phyloP scores from a whole-genome alignment of 148 eudicot species.

The Heliosperma pusillum region DNA sequence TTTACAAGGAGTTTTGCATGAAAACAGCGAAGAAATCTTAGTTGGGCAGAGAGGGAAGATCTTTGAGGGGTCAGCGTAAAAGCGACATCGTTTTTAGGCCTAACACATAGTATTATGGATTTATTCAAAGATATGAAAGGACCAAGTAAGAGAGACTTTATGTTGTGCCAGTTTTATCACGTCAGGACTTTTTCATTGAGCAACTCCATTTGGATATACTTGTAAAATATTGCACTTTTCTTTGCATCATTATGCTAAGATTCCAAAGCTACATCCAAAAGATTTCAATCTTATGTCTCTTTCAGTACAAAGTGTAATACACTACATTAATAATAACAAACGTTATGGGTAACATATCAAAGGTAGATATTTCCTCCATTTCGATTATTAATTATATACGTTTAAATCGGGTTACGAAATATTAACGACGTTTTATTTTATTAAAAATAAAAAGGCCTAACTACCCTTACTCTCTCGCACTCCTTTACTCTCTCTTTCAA shows the following conservation, averaged over 20 bases:
- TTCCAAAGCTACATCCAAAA: slow-evolving; percentile 19
- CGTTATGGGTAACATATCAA: too few species aligned
- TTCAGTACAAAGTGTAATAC: neutral
- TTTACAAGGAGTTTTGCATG: slow-evolving; percentile 19
- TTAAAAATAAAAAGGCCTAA: too few species aligned
- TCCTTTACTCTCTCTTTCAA: too few species aligned
- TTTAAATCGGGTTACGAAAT: too few species aligned
- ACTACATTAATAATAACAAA: neutral
- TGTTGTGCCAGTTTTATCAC: slow-evolving; percentile 20
- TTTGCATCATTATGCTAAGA: slow-evolving; percentile 22
- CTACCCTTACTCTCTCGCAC: too few species aligned
- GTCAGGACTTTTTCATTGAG: slow-evolving; percentile 17
- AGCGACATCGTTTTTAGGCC: slow-evolving; percentile 18
- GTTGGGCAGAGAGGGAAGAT: slow-evolving; percentile 31
- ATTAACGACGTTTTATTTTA: too few species aligned
- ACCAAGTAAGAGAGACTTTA: slow-evolving; percentile 16
- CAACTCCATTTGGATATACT: neutral
- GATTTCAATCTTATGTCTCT: slow-evolving; percentile 13
- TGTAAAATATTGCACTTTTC: slow-evolving; percentile 7
- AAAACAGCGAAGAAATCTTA: slow-evolving; percentile 23
- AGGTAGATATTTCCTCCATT: too few species aligned
- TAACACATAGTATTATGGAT: slow-evolving; percentile 7
- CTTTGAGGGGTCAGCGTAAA: slow-evolving; percentile 19
- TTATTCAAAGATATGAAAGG: slow-evolving; percentile 45
- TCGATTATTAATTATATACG: too few species aligned